Evolutionary conservation across 768 basidiomycete genomes (phyloP).

Genomic region (Cystofilobasidium capitatum): DNA sequence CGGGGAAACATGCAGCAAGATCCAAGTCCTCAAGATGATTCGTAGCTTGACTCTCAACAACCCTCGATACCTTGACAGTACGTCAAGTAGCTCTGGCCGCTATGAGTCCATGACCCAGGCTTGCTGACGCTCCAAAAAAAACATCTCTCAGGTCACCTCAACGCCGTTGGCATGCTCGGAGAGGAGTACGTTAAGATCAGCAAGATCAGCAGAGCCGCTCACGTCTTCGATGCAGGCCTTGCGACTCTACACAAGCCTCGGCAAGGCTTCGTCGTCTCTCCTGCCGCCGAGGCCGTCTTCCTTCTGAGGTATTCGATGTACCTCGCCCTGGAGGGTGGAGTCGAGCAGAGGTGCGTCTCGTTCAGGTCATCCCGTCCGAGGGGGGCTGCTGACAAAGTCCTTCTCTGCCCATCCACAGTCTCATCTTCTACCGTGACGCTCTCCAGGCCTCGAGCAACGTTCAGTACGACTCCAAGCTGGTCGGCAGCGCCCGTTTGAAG

Average conservation of each 20-base stretch:
- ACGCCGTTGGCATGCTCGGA: constrained; percentile 60
- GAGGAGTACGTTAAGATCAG: constrained; percentile 72
- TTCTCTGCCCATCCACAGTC: constrained; percentile 27
- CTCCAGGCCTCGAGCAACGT: constrained; percentile 20
- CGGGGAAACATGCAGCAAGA: constrained; percentile 55
- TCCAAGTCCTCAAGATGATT: constrained; percentile 57
- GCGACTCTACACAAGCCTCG: constrained; percentile 41
- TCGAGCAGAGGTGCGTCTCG: constrained; percentile 49
- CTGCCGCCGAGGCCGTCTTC: constrained; percentile 50
- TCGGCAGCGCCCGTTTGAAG: background rate
- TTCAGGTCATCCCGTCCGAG: background rate
- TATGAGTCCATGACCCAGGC: background rate
- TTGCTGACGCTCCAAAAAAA: background rate
- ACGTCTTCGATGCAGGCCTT: constrained; percentile 55
- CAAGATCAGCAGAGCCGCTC: constrained; percentile 55
- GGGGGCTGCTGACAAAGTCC: constrained; percentile 39
- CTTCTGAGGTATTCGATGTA: constrained; percentile 59
- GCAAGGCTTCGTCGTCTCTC: constrained; percentile 40
- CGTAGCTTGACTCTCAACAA: constrained; percentile 50
- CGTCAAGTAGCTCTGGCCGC: constrained; percentile 16
- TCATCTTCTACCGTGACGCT: constrained; percentile 30
- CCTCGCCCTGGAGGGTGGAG: constrained; percentile 53
- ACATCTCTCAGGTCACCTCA: constrained; percentile 49
- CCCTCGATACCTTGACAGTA: constrained; percentile 47
- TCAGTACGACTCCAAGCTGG: constrained; percentile 20